Conservation (phyloP, 257 asterid genomes). For the Solanum rostratum region DNA sequence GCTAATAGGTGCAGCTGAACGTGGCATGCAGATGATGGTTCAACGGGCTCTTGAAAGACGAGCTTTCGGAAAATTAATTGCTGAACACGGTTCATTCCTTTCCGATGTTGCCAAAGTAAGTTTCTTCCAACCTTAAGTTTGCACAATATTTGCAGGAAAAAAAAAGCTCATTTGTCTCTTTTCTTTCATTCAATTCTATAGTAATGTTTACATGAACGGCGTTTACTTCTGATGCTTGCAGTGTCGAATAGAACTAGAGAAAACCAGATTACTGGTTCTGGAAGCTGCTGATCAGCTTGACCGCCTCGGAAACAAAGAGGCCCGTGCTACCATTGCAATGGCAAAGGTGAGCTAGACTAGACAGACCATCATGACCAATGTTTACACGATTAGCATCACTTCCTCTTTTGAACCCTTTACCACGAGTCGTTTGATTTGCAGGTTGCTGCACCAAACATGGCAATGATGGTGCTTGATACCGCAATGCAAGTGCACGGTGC, state of each 20-base stretch:
- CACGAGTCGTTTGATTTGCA: neutral
- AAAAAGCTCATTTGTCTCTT: neutral
- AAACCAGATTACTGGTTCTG: conserved; percentile 70
- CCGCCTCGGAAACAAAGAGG: conserved; percentile 69
- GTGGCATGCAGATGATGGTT: conserved; percentile 85
- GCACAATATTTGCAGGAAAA: neutral
- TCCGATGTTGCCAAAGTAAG: conserved; percentile 60
- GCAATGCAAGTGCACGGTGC: conserved; percentile 83
- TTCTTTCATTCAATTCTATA: neutral
- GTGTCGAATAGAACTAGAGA: conserved; percentile 89
- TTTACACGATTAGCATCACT: neutral
- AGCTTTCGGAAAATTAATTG: conserved; percentile 73
- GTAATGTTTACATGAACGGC: neutral
- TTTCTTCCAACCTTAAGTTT: neutral
- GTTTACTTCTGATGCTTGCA: conserved; percentile 7
- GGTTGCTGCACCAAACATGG: conserved; percentile 95
- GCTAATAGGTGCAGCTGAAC: conserved; percentile 89
- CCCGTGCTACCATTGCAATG: conserved; percentile 87
- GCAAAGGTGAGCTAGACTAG: conserved; percentile 68
- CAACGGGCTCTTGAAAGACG: conserved; percentile 69
- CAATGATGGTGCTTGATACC: conserved; percentile 75
- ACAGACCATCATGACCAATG: neutral
- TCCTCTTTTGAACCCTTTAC: neutral
- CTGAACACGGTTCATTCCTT: conserved; percentile 84
- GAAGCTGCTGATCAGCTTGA: conserved; percentile 99